These are phyloP conservation scores for Hymenoscyphus fructigenus DNA, from an alignment of 2,329 filamentous ascomycete species.

Conservation along the genomic window DNA sequence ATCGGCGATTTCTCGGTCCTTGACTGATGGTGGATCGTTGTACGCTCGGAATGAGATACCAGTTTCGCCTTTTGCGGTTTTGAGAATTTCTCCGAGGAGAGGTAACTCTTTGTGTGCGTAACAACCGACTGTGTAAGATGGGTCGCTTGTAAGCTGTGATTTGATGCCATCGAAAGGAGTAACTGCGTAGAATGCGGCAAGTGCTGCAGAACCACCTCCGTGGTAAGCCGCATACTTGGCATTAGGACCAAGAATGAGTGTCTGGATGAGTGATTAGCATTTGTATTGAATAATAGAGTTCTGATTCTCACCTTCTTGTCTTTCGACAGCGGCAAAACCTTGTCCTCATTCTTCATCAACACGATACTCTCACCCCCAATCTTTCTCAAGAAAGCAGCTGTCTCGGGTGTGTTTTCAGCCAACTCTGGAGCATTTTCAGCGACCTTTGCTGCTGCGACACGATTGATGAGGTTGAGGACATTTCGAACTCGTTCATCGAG, in stretches of 20 bases:
- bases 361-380: conserved; percentile 62
- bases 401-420: conserved; percentile 35
- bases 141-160: conserved; percentile 46
- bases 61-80: conserved; percentile 49
- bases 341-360: conserved; percentile 62
- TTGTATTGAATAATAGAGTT: neutral
- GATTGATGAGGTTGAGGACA: conserved; percentile 31
- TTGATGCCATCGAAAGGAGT: conserved; percentile 72
- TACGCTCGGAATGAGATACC: conserved; percentile 53
- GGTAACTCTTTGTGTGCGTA: conserved; percentile 66
- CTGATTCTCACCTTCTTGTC: conserved; percentile 50
- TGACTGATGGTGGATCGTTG: conserved; percentile 21
- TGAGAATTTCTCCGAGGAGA: conserved; percentile 53
- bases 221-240: conserved; percentile 53
- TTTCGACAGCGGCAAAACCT: conserved; percentile 56
- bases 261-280: conserved; percentile 35
- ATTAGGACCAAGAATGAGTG: conserved; percentile 57
- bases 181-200: conserved; percentile 49
- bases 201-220: conserved; percentile 36
- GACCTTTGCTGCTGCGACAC: conserved; percentile 39
- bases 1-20: conserved; percentile 23
- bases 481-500: conserved; percentile 31
- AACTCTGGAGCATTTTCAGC: conserved; percentile 31
- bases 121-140: conserved; percentile 57
- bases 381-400: conserved; percentile 49